A percentile compares a stretch with the other conserved stretches of the same genome.
phyloP scores from a whole-genome alignment of 768 basidiomycete genomes.

The Leccinum uliginosum region DNA sequence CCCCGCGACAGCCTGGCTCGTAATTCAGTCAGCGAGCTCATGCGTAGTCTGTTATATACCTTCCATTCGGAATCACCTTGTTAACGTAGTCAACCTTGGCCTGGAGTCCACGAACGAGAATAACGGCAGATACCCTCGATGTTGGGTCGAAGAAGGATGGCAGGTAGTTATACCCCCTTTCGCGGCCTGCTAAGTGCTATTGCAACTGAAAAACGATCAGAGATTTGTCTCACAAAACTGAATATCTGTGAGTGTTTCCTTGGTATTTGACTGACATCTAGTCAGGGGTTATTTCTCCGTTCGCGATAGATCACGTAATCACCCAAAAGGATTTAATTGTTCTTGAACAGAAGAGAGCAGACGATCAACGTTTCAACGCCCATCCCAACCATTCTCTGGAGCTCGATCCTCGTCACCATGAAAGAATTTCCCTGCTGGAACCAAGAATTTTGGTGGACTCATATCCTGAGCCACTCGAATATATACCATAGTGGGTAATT shows the following conservation, averaged over 20 bases:
- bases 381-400: not conserved
- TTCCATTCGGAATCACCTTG: too few species aligned
- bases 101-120: too few species aligned
- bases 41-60: too few species aligned
- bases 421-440: not conserved
- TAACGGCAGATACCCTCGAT: too few species aligned
- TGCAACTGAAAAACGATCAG: not conserved
- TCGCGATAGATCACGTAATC: conserved; percentile 5
- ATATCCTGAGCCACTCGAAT: conserved; percentile 9
- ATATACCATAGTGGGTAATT: conserved; percentile 8
- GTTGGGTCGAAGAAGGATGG: too few species aligned
- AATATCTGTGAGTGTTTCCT: not conserved
- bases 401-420: not conserved
- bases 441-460: not conserved
- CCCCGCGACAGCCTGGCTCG: too few species aligned
- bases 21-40: too few species aligned
- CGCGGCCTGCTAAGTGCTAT: not conserved
- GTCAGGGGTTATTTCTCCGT: not conserved
- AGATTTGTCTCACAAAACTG: not conserved
- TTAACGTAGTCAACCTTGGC: too few species aligned
- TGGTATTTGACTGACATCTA: not conserved
- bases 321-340: conserved; percentile 4
- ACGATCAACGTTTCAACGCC: conserved; percentile 3
- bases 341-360: not conserved
- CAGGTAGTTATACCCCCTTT: not conserved